Evolutionary conservation across 495 filamentous ascomycete genomes (phyloP), one percentile per base, ranked within the genome.

Genomic region (Amphirosellinia nigrospora): DNA sequence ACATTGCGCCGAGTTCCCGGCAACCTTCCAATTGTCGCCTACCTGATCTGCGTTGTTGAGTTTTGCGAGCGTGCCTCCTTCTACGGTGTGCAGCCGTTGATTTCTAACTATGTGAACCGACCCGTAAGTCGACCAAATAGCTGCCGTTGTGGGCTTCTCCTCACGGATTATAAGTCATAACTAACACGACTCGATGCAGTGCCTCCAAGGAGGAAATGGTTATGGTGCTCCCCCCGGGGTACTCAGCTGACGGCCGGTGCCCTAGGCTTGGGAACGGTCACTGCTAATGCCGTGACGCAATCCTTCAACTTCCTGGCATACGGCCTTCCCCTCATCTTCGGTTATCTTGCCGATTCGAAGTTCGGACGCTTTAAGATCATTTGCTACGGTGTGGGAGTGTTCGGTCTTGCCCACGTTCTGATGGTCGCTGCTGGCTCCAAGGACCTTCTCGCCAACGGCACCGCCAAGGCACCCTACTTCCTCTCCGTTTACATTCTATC

Each of bases 381-480:
- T 69, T 82, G 84, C 74, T 83, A 86, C 71, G 91, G 90, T 75
- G 86, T 91, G 0, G 46, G 73, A 0, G 83, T 92, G n/a, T 91
- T 88, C 68, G 86, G 90, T 73, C 46, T 90, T 63, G 89, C 89
- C n/a, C 89, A 92, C 74, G 77, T 91, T 39, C 83, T 92, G 64
- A 83, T 91, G 75, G 79, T 91, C 52, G 79, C 83, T 64, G 86
- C 87, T n/a, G 89, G 88, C 13, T 79, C 89, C 16, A 89, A 87
- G 58, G 73, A 80, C 9, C 82, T 91, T 3, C 81, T 93, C n/a
- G 82, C 85, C 19, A 81, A 75, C 59, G 89, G 89, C 26, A 80
- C 83, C 43, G 79, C 86, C 16, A 86, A 87, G 58, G 82, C 79
- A 0, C 88, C 88, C 8, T 91, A 86, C 74, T 85, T 90, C 69